Conservation (phyloP, 2,329 filamentous ascomycete genomes). For the Biscogniauxia sp. region DNA sequence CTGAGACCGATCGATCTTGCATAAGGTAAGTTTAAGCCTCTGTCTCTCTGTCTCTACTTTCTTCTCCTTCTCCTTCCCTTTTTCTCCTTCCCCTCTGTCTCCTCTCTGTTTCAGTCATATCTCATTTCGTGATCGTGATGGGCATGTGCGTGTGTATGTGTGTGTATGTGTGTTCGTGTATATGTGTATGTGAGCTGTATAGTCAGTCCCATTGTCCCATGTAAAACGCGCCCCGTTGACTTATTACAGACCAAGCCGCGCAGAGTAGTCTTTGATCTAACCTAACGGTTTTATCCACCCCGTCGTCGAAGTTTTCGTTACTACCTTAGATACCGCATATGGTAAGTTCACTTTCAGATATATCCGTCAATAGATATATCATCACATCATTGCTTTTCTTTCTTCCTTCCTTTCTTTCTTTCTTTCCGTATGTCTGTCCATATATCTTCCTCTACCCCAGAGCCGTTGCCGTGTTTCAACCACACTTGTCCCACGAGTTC, state of each 20-base stretch:
- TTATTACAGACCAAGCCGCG: not conserved
- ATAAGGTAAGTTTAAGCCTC: not conserved
- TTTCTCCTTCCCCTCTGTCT: too few relatives aligned
- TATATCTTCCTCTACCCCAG: not conserved
- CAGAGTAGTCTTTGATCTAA: not conserved
- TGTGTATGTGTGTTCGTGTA: not conserved
- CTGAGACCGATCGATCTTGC: not conserved
- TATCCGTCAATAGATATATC: not conserved
- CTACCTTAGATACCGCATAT: not conserved
- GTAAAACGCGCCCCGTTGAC: not conserved
- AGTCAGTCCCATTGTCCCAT: not conserved
- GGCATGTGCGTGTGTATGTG: not conserved
- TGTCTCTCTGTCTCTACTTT: not conserved
- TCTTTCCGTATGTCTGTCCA: not conserved
- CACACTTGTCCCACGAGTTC: not conserved
- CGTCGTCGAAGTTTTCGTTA: not conserved
- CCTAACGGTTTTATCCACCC: not conserved
- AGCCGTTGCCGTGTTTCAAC: not conserved
- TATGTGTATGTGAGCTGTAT: not conserved
- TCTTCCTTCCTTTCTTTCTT: not conserved
- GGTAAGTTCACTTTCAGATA: not conserved
- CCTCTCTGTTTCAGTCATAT: not conserved
- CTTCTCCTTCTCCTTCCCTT: too few relatives aligned
- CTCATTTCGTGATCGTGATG: not conserved
- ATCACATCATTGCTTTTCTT: not conserved